Percentiles rank a stretch among this genome's conserved stretches.
These are phyloP conservation scores for Stereum hirsutum DNA, from an alignment of 1,284 basidiomycete genomes.

Conservation along the genomic window DNA sequence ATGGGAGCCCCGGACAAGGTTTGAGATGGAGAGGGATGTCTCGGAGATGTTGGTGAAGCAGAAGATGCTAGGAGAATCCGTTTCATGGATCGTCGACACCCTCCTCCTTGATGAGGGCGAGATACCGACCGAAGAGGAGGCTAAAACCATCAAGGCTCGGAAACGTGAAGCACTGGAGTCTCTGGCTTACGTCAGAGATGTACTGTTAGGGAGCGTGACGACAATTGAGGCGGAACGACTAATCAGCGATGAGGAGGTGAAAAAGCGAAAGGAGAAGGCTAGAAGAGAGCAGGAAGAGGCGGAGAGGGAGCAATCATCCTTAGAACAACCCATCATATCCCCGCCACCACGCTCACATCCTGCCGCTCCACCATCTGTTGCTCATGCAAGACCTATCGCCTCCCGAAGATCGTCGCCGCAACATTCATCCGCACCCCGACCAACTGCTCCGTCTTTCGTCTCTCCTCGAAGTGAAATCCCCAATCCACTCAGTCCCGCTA, in stretches of 20 bases:
- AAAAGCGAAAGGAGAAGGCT: conserved; percentile 19
- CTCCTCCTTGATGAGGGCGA: conserved; percentile 49
- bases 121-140: conserved; percentile 25
- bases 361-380: conserved; percentile 2
- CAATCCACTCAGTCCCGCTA: background rate
- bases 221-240: conserved; percentile 58
- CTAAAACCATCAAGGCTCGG: conserved; percentile 28
- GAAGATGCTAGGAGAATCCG: conserved; percentile 52
- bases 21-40: conserved; percentile 60
- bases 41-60: conserved; percentile 42
- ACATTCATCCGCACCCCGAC: background rate
- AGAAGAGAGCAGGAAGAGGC: conserved; percentile 16
- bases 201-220: conserved; percentile 44
- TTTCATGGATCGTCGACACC: conserved; percentile 63
- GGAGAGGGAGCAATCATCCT: conserved; percentile 7
- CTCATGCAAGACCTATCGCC: conserved; percentile 6
- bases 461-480: conserved; percentile 5
- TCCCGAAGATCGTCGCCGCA: conserved; percentile 1
- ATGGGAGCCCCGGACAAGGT: conserved; percentile 55
- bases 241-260: conserved; percentile 41
- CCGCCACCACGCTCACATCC: conserved; percentile 6
- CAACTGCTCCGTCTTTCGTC: conserved; percentile 7
- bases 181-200: conserved; percentile 63
- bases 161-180: conserved; percentile 65
- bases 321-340: conserved; percentile 7